phyloP scores from a whole-genome alignment of 169 alveolate species.

The Plasmodium gaboni region DNA sequence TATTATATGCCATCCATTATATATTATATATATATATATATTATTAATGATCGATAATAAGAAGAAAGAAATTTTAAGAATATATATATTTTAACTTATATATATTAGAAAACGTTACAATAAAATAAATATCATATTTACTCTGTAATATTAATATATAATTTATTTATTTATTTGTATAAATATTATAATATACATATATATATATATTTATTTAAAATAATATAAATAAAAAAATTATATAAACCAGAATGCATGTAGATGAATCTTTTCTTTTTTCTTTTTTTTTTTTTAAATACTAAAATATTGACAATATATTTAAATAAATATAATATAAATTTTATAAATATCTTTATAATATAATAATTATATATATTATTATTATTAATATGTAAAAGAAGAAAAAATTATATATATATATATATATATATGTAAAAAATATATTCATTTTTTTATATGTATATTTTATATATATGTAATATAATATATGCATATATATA shows the following conservation, averaged over 20 bases:
- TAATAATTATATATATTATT: neutral
- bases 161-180: neutral
- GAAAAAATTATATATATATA: too few species aligned
- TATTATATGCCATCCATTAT: slow-evolving; percentile 6
- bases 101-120: too few species aligned
- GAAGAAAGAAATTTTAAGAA: slow-evolving; percentile 37
- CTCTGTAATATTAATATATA: neutral
- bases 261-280: slow-evolving; percentile 53
- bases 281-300: slow-evolving; percentile 26
- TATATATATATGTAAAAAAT: too few species aligned
- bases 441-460: neutral
- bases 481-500: too few species aligned
- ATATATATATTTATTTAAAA: slow-evolving; percentile 3
- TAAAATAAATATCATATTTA: too few species aligned
- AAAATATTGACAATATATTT: too few species aligned
- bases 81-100: slow-evolving; percentile 14
- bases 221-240: slow-evolving; percentile 5
- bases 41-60: slow-evolving; percentile 1
- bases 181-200: neutral
- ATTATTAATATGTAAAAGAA: neutral
- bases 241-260: slow-evolving; percentile 34
- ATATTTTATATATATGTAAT: slow-evolving; percentile 13
- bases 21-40: slow-evolving; percentile 9
- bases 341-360: too few species aligned
- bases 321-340: too few species aligned